Conservation (phyloP, 805 yeast genomes). For the Sungouiozyma ichnusensis region DNA sequence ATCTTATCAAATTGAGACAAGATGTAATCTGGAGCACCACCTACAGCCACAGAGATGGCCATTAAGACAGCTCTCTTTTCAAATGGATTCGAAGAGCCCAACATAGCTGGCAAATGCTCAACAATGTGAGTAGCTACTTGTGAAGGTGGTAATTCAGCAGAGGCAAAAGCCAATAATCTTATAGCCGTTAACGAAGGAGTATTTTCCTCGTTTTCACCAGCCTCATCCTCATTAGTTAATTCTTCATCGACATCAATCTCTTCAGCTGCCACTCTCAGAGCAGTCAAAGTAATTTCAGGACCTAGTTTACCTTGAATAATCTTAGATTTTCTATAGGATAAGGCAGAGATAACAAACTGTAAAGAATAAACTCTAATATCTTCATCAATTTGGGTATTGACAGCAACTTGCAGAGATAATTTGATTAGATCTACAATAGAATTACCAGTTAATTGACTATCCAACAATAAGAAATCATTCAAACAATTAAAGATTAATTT, state of each 20-base stretch:
- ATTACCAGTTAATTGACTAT: slow-evolving; percentile 69
- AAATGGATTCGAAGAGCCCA: slow-evolving; percentile 53
- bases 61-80: slow-evolving; percentile 83
- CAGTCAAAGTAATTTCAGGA: slow-evolving; percentile 62
- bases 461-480: slow-evolving; percentile 67
- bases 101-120: slow-evolving; percentile 47
- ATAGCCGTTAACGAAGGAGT: slow-evolving; percentile 69
- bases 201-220: slow-evolving; percentile 88
- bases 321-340: slow-evolving; percentile 71
- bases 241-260: slow-evolving; percentile 71
- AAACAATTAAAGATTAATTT: slow-evolving; percentile 74
- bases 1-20: slow-evolving; percentile 65
- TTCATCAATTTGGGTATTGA: slow-evolving; percentile 56
- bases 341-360: slow-evolving; percentile 71
- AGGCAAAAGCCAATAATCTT: slow-evolving; percentile 65
- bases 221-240: slow-evolving; percentile 71
- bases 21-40: slow-evolving; percentile 91
- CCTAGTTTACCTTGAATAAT: slow-evolving; percentile 75
- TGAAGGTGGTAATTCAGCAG: slow-evolving; percentile 82
- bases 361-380: slow-evolving; percentile 77
- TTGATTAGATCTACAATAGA: slow-evolving; percentile 57
- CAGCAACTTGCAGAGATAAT: slow-evolving; percentile 66
- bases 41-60: slow-evolving; percentile 70
- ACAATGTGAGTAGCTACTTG: slow-evolving; percentile 80
- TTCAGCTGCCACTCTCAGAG: slow-evolving; percentile 69